Conservation (phyloP, 495 filamentous ascomycete species). For the Hypoxylon trugodes region DNA sequence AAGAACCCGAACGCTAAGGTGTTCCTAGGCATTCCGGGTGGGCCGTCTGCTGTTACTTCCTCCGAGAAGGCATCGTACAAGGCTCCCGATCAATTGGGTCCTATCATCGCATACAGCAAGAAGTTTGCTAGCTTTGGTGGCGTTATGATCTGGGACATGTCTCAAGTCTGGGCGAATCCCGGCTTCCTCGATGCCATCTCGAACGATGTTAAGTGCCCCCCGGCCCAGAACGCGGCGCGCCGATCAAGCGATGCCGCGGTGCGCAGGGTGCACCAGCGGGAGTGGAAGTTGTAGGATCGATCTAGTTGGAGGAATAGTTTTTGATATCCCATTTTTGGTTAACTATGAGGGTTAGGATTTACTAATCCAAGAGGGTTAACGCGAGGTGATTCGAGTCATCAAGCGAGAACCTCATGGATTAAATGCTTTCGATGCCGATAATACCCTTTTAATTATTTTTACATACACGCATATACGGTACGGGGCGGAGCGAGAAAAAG, state of each 20-base stretch:
- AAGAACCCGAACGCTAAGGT: slow-evolving; percentile 70
- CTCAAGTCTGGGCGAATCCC: slow-evolving; percentile 64
- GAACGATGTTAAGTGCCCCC: slow-evolving; percentile 18
- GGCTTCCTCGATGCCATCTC: slow-evolving; percentile 56
- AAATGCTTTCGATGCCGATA: too few relatives aligned
- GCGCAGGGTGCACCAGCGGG: slow-evolving; percentile 17
- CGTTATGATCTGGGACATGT: slow-evolving; percentile 77
- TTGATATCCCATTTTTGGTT: too few relatives aligned
- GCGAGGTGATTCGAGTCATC: too few relatives aligned
- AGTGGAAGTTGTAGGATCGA: slow-evolving; percentile 13
- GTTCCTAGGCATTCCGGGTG: slow-evolving; percentile 71
- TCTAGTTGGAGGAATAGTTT: background rate
- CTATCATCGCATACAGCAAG: slow-evolving; percentile 61
- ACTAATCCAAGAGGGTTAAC: too few relatives aligned
- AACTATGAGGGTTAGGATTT: too few relatives aligned
- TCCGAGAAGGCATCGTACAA: slow-evolving; percentile 66
- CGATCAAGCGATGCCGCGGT: background rate
- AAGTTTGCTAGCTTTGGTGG: slow-evolving; percentile 68
- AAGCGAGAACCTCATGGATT: too few relatives aligned
- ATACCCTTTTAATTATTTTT: too few relatives aligned
- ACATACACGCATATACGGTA: too few relatives aligned
- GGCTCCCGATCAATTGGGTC: slow-evolving; percentile 49
- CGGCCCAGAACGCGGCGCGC: slow-evolving; percentile 13
- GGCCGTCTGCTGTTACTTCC: slow-evolving; percentile 61
- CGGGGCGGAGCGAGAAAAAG: too few relatives aligned